Evolutionary conservation across 352 stramenopile species (phyloP), one percentile per base, ranked within the genome.

Genomic region (Phytophthora megakarya): DNA sequence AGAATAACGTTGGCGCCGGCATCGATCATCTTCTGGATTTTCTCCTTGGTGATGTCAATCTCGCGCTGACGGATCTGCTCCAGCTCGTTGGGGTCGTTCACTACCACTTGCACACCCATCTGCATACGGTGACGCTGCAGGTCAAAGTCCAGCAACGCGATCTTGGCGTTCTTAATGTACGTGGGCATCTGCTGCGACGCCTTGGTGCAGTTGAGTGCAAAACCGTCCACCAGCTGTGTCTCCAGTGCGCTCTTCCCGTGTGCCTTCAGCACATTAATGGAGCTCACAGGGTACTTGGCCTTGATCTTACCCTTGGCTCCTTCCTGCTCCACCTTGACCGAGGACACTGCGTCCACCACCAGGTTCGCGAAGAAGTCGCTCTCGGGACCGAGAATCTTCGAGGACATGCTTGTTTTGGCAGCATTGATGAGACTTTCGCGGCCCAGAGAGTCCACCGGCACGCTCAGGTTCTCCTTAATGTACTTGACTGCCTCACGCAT

Each of bases 21-120:
- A 52, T 98, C 86, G 16, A 99, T 87, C 75, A 99, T 99, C 78
- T 99, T 99, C 74, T 99, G 87, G 75, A 99, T 99, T 72, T 98
- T 98, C 78, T 99, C 97, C 77, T 99, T 99, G 52, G 97, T 99
- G 72, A 99, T 99, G 78, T 99, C 98, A 71, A 99, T 98, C 85
- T 99, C 98, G 33, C 97, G 84, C 78, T 99, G 88, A 68, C 98
- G 97, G 73, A 99, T 99, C 56, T 91, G 90, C 72, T 99, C 98
- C 45, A 99, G 88, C 82, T 98, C 90, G 59, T 97, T 97, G n/a
- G 93, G 88, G 72, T 98, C 91, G 21, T 80, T 95, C 46, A 98
- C 88, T 8, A 98, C 79, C 32, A 98, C 89, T 61, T 96, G 84
- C 30, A 99, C 92, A 46, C 96, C 96, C 93, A 98, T 98, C 57